A percentile compares a stretch with the other conserved stretches of the same genome.
These are phyloP conservation scores for Gaillardinia entomophila DNA, from an alignment of 805 yeast genomes.

Conservation along the genomic window DNA sequence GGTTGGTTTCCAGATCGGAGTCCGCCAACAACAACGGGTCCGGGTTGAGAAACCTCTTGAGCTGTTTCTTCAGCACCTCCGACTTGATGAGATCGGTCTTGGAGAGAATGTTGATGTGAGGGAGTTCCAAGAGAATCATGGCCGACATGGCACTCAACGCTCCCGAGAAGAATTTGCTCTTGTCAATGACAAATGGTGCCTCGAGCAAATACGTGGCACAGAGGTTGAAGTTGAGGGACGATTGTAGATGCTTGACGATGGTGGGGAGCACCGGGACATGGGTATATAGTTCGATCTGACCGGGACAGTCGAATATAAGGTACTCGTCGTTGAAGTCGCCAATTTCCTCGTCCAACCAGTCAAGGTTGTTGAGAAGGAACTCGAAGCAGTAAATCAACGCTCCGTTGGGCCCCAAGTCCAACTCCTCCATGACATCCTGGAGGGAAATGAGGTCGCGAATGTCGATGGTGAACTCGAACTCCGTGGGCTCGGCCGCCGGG, in stretches of 20 bases:
- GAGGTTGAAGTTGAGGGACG: slow-evolving; percentile 72
- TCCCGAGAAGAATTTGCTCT: slow-evolving; percentile 90
- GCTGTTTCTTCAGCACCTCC: slow-evolving; percentile 64
- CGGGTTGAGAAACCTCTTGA: slow-evolving; percentile 84
- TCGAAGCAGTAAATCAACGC: slow-evolving; percentile 92
- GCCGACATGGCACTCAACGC: slow-evolving; percentile 97
- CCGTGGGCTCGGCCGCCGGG: slow-evolving; percentile 94
- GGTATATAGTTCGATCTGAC: slow-evolving; percentile 91
- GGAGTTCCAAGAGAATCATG: slow-evolving; percentile 90
- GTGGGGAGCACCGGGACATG: slow-evolving; percentile 92
- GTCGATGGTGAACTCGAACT: slow-evolving; percentile 88
- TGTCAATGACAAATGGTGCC: slow-evolving; percentile 89
- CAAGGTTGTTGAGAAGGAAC: slow-evolving; percentile 79
- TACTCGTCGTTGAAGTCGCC: slow-evolving; percentile 96
- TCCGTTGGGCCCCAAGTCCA: slow-evolving; percentile 87
- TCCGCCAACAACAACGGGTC: slow-evolving; percentile 73
- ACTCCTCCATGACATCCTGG: slow-evolving; percentile 73
- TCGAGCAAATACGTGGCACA: slow-evolving; percentile 92
- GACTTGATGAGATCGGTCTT: slow-evolving; percentile 83
- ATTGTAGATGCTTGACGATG: slow-evolving; percentile 77
- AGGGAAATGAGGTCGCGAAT: slow-evolving; percentile 85
- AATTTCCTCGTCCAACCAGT: slow-evolving; percentile 96
- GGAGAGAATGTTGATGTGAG: slow-evolving; percentile 86
- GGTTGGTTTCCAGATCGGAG: slow-evolving; percentile 32
- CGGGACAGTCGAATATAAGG: slow-evolving; percentile 93